Base-by-base conservation (phyloP, 106 monocot genomes). In the Allium fistulosum region DNA sequence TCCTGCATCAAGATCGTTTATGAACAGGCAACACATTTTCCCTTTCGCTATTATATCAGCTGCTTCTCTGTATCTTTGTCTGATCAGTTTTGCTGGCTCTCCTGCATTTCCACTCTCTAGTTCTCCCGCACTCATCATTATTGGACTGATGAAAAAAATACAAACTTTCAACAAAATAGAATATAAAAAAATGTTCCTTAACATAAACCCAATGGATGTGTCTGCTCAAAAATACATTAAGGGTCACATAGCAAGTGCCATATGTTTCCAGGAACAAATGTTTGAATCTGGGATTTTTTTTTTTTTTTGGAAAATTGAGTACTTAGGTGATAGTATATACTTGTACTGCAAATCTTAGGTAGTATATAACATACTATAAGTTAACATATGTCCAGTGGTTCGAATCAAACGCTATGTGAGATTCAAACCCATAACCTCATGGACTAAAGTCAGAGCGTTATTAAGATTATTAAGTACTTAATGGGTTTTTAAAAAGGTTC, bases 91-190 rank as follows among this genome's bases (percentile, higher is more conserved):
- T 9, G 92, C 97, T 0, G 97, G 97, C 72, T 97, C 97, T 74
- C 97, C 97, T 2, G 97, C 97, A 37, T 97, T 97, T 7, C 97
- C 97, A 18, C 97, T 97, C 66, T 92, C 97, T 46, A 97, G 74
- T 71, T 97, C 97, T 82, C 97, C 97, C 12, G 97, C 97, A n/a
- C 97, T 97, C 97, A 97, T 97, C 97, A 97, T 90, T 74, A 97
- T 92, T 6, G 97, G 92, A 77, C 97, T 97, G 84, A 11, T 37
- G 56, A 26, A 0, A 10, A 65, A 13, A 55, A 55, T 12, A 55
- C 15, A 1, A 12, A 3, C 7, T 12, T 55, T 12, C 15, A 15
- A 55, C 53, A 11, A 55, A 12, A 12, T 0, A 12, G 2, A 55
- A 55, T 2, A 22, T 22, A 22, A 12, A 55, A 6, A 55, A 15